These are phyloP conservation scores for Cytospora paraplurivora DNA, from an alignment of 2,329 filamentous ascomycete genomes.

Conservation along the genomic window DNA sequence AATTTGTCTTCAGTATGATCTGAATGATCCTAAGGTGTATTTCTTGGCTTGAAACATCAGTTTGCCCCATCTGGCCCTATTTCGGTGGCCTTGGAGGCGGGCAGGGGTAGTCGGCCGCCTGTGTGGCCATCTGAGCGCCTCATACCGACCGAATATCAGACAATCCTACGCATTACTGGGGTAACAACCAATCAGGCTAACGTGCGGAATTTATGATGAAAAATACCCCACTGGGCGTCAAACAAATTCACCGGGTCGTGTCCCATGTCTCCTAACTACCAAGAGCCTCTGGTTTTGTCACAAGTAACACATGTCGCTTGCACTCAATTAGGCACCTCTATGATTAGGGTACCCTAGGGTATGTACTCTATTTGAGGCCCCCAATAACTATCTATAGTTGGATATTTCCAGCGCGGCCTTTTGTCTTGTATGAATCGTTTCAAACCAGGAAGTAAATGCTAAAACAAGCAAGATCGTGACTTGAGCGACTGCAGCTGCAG, in stretches of 20 bases:
- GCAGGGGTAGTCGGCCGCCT: background rate
- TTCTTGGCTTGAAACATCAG: background rate
- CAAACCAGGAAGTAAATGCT: background rate
- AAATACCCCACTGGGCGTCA: background rate
- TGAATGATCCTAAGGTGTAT: background rate
- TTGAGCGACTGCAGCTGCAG: background rate
- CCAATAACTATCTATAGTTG: background rate
- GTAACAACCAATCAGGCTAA: background rate
- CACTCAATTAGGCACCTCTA: background rate
- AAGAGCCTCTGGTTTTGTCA: background rate
- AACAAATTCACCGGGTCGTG: background rate
- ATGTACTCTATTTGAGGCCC: background rate
- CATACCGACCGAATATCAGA: background rate
- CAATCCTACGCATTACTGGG: background rate
- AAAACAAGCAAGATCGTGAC: background rate
- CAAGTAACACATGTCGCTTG: background rate
- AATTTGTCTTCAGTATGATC: background rate
- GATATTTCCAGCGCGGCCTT: background rate
- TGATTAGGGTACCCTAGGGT: too few species aligned
- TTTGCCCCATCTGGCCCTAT: background rate
- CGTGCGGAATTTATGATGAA: background rate
- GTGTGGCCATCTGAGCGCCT: background rate
- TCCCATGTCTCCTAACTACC: background rate
- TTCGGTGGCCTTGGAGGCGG: background rate
- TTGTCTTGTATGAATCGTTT: slow-evolving; percentile 3